Evolutionary conservation across 805 yeast genomes (phyloP).

Genomic region (Yarrowia porcina): DNA sequence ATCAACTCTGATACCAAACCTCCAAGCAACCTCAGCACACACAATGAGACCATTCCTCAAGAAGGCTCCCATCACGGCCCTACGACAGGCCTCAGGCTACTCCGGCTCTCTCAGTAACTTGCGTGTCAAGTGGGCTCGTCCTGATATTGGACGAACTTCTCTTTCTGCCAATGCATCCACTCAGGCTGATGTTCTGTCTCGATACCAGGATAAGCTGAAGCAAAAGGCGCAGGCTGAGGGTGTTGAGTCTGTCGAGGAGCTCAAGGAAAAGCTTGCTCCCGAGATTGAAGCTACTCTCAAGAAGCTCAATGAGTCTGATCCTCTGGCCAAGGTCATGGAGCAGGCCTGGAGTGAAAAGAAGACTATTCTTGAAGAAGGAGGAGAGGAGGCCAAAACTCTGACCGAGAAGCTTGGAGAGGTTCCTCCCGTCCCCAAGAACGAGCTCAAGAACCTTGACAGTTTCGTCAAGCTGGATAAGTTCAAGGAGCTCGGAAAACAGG

Average conservation of each 20-base stretch:
- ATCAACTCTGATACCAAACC: neutral
- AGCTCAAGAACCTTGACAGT: conserved; percentile 63
- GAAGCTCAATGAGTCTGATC: conserved; percentile 62
- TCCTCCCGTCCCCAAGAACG: conserved; percentile 41
- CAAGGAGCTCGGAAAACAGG: conserved; percentile 51
- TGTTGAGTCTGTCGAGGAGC: conserved; percentile 50
- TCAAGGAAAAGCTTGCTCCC: conserved; percentile 60
- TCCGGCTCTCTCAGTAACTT: conserved; percentile 9
- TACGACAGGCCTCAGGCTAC: conserved; percentile 25
- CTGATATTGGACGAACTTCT: neutral
- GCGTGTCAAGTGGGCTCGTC: conserved; percentile 21
- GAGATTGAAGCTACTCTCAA: conserved; percentile 55
- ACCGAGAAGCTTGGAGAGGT: conserved; percentile 34
- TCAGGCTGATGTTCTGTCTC: conserved; percentile 37
- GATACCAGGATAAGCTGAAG: conserved; percentile 45
- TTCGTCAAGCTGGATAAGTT: conserved; percentile 70
- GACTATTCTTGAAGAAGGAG: neutral
- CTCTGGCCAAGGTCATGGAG: conserved; percentile 35
- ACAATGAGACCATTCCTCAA: conserved; percentile 14
- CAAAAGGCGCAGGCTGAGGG: conserved; percentile 44
- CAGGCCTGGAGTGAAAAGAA: neutral
- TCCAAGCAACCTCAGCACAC: neutral
- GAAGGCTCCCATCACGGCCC: conserved; percentile 1
- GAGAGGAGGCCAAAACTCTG: conserved; percentile 35
- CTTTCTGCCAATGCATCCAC: conserved; percentile 28